A percentile compares a stretch with the other conserved stretches of the same genome.
These are phyloP conservation scores for Blastobotrys malaysiensis DNA, from an alignment of 1,139 yeast species.

Conservation along the genomic window DNA sequence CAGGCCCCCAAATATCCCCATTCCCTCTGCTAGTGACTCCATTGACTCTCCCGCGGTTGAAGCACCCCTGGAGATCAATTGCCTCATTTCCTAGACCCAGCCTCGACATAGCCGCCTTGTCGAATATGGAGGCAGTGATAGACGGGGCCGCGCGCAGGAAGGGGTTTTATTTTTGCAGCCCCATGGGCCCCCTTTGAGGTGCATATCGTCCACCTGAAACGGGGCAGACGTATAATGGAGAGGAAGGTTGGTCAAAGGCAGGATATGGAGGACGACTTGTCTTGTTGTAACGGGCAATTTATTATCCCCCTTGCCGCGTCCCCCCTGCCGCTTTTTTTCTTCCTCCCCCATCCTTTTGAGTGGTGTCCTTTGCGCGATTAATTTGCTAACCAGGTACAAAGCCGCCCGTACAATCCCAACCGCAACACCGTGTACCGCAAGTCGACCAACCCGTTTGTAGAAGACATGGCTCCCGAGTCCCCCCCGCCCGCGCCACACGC, in stretches of 20 bases:
- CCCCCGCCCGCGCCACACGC: constrained; percentile 10
- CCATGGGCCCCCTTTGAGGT: neutral
- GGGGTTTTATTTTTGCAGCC: neutral
- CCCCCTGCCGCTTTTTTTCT: no score
- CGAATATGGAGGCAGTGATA: neutral
- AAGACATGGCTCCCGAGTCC: constrained; percentile 15
- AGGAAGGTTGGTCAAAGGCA: no score
- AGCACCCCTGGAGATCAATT: neutral
- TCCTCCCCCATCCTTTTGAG: no score
- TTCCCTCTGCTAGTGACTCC: no score
- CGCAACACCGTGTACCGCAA: constrained; percentile 13
- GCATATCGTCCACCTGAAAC: neutral
- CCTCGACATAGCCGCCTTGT: no score
- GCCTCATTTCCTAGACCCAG: no score
- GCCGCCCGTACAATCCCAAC: constrained; percentile 18
- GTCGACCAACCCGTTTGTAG: constrained; percentile 33
- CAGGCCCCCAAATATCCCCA: no score
- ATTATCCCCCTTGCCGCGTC: no score
- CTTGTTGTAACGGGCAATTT: no score
- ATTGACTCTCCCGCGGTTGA: no score
- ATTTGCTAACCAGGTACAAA: constrained; percentile 1
- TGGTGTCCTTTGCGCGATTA: no score
- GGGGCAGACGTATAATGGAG: neutral
- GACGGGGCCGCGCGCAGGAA: constrained; percentile 1
- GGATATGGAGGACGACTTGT: no score